phyloP scores from a whole-genome alignment of 176 grass and related monocot species.

The barley (Hordeum vulgare) region MorexV3_pseudomolecules_assembly NC_058518.1:512957129-512957628 shows the following conservation, averaged over 20 bases:
- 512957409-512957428: not conserved
- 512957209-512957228: not conserved
- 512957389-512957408: not conserved
- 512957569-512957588: not conserved
- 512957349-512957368: too few relatives aligned
- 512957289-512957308: too few relatives aligned
- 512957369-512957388: too few relatives aligned
- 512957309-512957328: too few relatives aligned
- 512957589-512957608: not conserved
- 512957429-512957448: not conserved
- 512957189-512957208: not conserved
- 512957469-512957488: slow-evolving; percentile 8
- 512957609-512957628: not conserved
- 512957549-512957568: too few relatives aligned
- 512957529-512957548: slow-evolving; percentile 2
- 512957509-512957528: not conserved
- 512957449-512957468: not conserved
- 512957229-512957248: not conserved
- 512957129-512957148: not conserved
- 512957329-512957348: too few relatives aligned
- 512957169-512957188: not conserved
- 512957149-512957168: not conserved
- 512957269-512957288: too few relatives aligned
- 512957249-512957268: not conserved
- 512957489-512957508: slow-evolving; percentile 27